Evolutionary conservation across 495 filamentous ascomycete genomes (phyloP).

Genomic region (Hypoxylon fuscum): DNA sequence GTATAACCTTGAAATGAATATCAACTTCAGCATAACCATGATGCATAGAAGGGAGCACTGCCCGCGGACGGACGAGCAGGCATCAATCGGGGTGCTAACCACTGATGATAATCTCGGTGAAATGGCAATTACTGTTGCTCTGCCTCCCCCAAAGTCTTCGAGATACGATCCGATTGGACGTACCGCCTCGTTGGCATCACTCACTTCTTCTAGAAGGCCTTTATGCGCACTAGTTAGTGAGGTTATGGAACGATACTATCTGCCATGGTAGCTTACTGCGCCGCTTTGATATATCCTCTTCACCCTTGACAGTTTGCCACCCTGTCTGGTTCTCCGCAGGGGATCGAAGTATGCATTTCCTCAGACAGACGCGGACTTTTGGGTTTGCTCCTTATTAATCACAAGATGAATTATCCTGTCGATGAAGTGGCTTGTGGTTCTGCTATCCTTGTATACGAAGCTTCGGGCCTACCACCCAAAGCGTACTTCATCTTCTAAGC

Average conservation of each 20-base stretch:
- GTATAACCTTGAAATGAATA: constrained; percentile 17
- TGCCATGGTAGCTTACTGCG: constrained; percentile 13
- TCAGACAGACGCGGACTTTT: neutral
- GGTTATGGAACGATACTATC: constrained; percentile 3
- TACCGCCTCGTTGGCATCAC: neutral
- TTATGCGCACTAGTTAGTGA: neutral
- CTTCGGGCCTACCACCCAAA: neutral
- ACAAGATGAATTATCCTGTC: neutral
- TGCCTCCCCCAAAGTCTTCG: constrained; percentile 28
- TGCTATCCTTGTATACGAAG: neutral
- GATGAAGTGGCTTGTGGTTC: neutral
- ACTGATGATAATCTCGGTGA: constrained; percentile 9
- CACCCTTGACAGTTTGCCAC: constrained; percentile 22
- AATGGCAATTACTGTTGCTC: constrained; percentile 15
- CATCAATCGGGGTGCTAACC: constrained; percentile 9
- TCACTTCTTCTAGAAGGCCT: neutral
- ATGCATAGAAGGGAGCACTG: constrained; percentile 12
- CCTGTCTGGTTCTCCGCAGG: constrained; percentile 6
- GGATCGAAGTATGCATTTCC: neutral
- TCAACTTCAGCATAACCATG: neutral
- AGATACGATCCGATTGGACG: constrained; percentile 23
- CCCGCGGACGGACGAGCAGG: constrained; percentile 19
- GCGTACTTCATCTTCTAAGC: neutral
- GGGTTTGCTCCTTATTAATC: constrained; percentile 1
- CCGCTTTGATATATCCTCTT: constrained; percentile 29